A percentile compares a stretch with the other conserved stretches of the same genome.
These are phyloP conservation scores for Aspergillus wentii DNA, from an alignment of 495 filamentous ascomycete species.

Conservation along the genomic window DNA sequence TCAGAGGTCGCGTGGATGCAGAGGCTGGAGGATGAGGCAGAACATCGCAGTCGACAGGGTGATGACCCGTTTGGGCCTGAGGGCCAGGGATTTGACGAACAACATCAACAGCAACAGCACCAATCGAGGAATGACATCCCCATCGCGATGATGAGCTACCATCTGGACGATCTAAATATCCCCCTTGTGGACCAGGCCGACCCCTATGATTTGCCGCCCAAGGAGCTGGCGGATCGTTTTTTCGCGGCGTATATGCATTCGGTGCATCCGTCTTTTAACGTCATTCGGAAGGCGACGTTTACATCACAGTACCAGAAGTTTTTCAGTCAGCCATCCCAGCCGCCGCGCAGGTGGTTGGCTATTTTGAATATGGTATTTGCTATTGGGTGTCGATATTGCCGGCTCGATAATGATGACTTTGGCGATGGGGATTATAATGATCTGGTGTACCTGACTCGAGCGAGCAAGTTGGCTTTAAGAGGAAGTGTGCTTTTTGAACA, in stretches of 20 bases:
- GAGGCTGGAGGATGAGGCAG: constrained; percentile 26
- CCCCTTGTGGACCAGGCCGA: constrained; percentile 37
- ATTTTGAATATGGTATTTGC: constrained; percentile 64
- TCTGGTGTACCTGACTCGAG: constrained; percentile 52
- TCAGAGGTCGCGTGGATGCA: constrained; percentile 61
- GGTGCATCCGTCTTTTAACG: constrained; percentile 53
- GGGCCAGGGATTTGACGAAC: no score
- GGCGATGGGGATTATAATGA: constrained; percentile 39
- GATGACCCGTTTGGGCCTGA: no score
- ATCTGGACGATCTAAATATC: constrained; percentile 51
- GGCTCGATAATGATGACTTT: constrained; percentile 36
- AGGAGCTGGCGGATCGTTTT: constrained; percentile 45
- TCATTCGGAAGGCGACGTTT: constrained; percentile 42
- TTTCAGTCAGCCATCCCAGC: constrained; percentile 14
- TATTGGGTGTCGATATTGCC: constrained; percentile 45
- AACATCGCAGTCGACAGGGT: constrained; percentile 1
- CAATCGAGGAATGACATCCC: constrained; percentile 8
- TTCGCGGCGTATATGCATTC: constrained; percentile 51
- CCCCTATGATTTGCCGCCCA: constrained; percentile 45
- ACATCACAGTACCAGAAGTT: constrained; percentile 37
- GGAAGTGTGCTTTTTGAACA: constrained; percentile 48
- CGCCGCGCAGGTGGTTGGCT: constrained; percentile 47
- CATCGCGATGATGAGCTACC: constrained; percentile 44
- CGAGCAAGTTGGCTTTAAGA: constrained; percentile 48
- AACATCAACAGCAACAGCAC: background rate